A percentile compares a stretch with the other conserved stretches of the same genome.
Conservation (phyloP, 2,329 filamentous ascomycete species). For the Colletotrichum agaves region DNA sequence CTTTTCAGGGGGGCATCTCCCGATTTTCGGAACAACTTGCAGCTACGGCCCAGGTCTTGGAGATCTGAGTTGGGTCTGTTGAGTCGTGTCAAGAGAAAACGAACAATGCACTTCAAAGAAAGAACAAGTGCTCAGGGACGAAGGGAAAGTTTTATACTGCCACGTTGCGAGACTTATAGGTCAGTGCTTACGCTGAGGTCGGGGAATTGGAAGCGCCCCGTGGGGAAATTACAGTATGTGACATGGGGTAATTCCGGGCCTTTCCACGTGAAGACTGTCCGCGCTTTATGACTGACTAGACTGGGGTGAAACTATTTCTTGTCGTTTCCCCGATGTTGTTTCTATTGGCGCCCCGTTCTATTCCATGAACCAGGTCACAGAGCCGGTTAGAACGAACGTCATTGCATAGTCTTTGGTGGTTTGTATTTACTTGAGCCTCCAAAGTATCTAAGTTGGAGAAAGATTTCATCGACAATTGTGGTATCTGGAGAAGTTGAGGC, state of each 20-base stretch:
- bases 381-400: too few relatives aligned
- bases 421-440: too few relatives aligned
- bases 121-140: too few relatives aligned
- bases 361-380: too few relatives aligned
- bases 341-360: too few relatives aligned
- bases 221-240: background rate
- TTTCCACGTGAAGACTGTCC: background rate
- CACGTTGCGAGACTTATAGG: background rate
- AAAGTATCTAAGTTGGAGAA: background rate
- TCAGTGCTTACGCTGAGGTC: background rate
- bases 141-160: too few relatives aligned
- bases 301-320: background rate
- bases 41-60: background rate
- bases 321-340: background rate
- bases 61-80: background rate
- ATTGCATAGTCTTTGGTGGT: too few relatives aligned
- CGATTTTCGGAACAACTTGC: slow-evolving; percentile 16
- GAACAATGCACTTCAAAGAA: too few relatives aligned
- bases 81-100: too few relatives aligned
- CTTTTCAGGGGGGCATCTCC: background rate
- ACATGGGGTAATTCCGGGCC: slow-evolving; percentile 1
- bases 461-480: background rate
- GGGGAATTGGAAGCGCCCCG: slow-evolving; percentile 4
- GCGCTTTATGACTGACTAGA: background rate
- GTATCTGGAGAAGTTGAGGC: background rate